Conservation (phyloP, 1,139 yeast genomes). For the Suhomyces maxii region DNA sequence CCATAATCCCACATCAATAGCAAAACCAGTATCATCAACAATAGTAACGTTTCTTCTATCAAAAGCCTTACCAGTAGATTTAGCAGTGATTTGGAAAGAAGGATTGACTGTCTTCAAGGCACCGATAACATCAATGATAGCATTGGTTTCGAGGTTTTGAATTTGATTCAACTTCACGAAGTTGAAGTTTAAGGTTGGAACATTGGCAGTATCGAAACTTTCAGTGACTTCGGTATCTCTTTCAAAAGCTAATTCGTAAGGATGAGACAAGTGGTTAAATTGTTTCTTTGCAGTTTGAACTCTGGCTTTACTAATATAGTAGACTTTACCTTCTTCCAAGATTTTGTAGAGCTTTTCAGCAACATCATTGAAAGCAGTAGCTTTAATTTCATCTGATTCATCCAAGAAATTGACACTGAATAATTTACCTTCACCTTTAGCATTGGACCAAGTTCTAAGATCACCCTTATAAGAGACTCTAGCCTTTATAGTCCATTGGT, state of each 20-base stretch:
- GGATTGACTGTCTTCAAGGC: slow-evolving; percentile 77
- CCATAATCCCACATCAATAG: slow-evolving; percentile 86
- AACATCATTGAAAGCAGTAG: slow-evolving; percentile 88
- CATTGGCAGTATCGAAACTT: slow-evolving; percentile 61
- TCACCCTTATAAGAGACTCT: slow-evolving; percentile 88
- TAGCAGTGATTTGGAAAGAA: slow-evolving; percentile 81
- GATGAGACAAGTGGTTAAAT: slow-evolving; percentile 81
- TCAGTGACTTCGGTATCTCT: slow-evolving; percentile 76
- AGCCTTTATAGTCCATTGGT: slow-evolving; percentile 89
- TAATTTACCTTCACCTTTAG: slow-evolving; percentile 85
- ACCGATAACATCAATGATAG: slow-evolving; percentile 84
- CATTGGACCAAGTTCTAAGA: slow-evolving; percentile 83
- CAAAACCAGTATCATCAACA: slow-evolving; percentile 81
- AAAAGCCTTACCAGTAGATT: slow-evolving; percentile 83
- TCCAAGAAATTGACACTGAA: slow-evolving; percentile 87
- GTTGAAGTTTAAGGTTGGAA: slow-evolving; percentile 78
- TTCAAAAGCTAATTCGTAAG: slow-evolving; percentile 83
- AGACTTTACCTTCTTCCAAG: slow-evolving; percentile 87
- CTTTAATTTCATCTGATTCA: slow-evolving; percentile 94
- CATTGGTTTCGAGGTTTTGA: slow-evolving; percentile 65
- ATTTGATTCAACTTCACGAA: slow-evolving; percentile 71
- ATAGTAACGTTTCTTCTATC: slow-evolving; percentile 86
- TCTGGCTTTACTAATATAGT: slow-evolving; percentile 78
- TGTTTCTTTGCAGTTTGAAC: slow-evolving; percentile 84
- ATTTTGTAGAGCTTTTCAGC: slow-evolving; percentile 76